These are phyloP conservation scores for Citrus hindsii DNA, from an alignment of 345 rosid species.

Conservation along the genomic window DNA sequence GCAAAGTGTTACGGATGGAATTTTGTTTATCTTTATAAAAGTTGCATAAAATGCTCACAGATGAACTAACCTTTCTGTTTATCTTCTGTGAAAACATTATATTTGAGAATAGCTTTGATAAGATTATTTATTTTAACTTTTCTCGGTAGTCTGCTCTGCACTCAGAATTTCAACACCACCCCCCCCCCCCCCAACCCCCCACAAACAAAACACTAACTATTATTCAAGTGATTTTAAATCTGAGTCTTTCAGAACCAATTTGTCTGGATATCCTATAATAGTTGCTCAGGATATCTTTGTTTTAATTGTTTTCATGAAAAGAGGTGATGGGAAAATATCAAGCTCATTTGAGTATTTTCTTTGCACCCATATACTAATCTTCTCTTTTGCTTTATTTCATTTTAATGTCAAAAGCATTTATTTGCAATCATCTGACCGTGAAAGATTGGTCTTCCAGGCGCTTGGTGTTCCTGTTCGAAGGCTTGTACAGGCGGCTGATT, in stretches of 20 bases:
- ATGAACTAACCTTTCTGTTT: not conserved
- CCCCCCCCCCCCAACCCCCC: too few species aligned
- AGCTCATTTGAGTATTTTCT: not conserved
- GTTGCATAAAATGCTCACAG: not conserved
- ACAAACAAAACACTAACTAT: not conserved
- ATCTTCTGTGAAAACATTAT: too few species aligned
- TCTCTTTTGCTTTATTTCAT: not conserved
- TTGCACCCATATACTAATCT: not conserved
- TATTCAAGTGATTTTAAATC: not conserved
- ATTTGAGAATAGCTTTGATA: not conserved
- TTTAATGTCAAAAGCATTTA: not conserved
- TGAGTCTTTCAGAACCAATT: not conserved
- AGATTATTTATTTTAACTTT: not conserved
- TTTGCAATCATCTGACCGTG: slow-evolving; percentile 11
- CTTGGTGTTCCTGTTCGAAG: slow-evolving; percentile 79
- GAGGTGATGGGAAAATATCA: not conserved
- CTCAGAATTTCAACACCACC: not conserved
- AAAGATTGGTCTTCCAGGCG: slow-evolving; percentile 47
- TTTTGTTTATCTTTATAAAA: not conserved
- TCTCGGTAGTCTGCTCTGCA: not conserved
- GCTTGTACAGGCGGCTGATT: slow-evolving; percentile 87
- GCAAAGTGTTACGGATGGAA: not conserved
- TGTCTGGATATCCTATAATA: not conserved
- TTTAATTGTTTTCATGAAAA: not conserved
- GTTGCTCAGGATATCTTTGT: not conserved